Evolutionary conservation across 2,329 filamentous ascomycete genomes (phyloP).

Genomic region (Alternaria rosae): DNA sequence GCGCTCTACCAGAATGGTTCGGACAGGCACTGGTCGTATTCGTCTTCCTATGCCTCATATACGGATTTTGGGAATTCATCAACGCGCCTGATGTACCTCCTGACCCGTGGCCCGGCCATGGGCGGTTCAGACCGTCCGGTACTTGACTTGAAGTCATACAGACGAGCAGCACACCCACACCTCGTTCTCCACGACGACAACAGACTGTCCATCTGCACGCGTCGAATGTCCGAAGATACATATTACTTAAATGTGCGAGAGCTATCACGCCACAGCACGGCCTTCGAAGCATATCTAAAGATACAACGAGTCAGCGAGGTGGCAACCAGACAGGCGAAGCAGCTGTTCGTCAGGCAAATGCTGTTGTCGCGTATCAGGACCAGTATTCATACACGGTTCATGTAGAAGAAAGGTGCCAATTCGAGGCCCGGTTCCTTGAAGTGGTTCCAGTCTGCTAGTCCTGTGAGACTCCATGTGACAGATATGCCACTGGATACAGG

Average conservation of each 20-base stretch:
- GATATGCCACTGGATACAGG: background rate
- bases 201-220: background rate
- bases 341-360: background rate
- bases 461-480: background rate
- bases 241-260: background rate
- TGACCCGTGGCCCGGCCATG: conserved; percentile 13
- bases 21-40: conserved; percentile 39
- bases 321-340: background rate
- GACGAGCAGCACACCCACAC: background rate
- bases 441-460: background rate
- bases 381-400: background rate
- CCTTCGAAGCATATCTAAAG: background rate
- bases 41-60: conserved; percentile 39
- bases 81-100: conserved; percentile 20
- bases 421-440: background rate
- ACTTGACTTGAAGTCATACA: background rate
- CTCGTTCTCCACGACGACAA: background rate
- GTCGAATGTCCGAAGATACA: background rate
- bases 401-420: background rate
- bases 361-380: background rate
- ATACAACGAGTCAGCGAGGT: background rate
- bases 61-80: conserved; percentile 41
- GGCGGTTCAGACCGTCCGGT: background rate
- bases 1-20: conserved; percentile 37
- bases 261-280: background rate